Evolutionary conservation across 1,139 yeast species (phyloP).

Genomic region (Casaregolazyma lundiana): DNA sequence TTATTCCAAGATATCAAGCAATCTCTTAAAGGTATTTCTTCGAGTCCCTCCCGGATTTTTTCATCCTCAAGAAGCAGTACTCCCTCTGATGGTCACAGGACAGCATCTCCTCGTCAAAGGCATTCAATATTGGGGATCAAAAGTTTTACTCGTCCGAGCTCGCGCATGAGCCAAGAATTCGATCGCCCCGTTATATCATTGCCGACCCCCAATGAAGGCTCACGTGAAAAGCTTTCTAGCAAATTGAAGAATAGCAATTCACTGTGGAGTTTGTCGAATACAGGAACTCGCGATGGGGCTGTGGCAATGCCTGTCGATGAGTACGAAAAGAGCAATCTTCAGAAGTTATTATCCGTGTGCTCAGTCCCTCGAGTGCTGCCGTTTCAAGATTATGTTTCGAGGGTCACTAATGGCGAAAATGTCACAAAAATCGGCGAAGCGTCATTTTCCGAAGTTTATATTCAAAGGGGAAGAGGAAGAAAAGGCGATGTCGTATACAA

Average conservation of each 20-base stretch:
- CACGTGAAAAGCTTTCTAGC: slow-evolving; percentile 50
- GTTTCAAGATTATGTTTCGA: slow-evolving; percentile 30
- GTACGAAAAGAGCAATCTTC: slow-evolving; percentile 30
- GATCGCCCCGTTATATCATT: slow-evolving; percentile 46
- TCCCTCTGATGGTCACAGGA: slow-evolving; percentile 10
- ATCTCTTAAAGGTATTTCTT: slow-evolving; percentile 9
- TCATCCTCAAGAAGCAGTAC: slow-evolving; percentile 10
- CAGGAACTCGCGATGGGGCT: slow-evolving; percentile 16
- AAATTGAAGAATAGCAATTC: slow-evolving; percentile 53
- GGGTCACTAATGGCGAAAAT: slow-evolving; percentile 20
- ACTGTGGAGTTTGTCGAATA: slow-evolving; percentile 37
- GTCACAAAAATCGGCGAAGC: slow-evolving; percentile 43
- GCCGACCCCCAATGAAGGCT: slow-evolving; percentile 52
- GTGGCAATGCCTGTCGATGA: slow-evolving; percentile 30
- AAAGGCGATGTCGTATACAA: slow-evolving; percentile 37
- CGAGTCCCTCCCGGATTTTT: slow-evolving; percentile 12
- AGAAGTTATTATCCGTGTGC: slow-evolving; percentile 37
- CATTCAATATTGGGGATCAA: background rate
- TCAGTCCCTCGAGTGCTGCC: slow-evolving; percentile 29
- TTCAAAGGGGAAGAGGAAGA: slow-evolving; percentile 17
- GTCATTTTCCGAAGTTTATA: slow-evolving; percentile 43
- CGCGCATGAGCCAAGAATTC: slow-evolving; percentile 6
- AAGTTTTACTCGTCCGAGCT: background rate
- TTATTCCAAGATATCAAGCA: slow-evolving; percentile 10
- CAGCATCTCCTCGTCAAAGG: slow-evolving; percentile 4